These are phyloP conservation scores for Euphorbia neoarborescens DNA, from an alignment of 441 rosid genomes.

Conservation along the genomic window DNA sequence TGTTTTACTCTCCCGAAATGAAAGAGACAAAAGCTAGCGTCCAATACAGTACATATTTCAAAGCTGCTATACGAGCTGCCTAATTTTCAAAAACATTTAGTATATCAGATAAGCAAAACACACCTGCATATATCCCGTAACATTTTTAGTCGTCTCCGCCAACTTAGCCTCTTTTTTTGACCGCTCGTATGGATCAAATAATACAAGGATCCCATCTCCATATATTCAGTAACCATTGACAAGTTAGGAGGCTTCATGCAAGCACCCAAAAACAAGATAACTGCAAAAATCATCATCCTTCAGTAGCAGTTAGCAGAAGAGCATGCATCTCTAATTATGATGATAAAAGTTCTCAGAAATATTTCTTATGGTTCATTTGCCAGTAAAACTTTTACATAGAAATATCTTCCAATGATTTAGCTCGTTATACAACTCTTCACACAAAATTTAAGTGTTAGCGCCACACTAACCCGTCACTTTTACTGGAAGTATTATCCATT, in stretches of 20 bases:
- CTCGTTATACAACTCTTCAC: not conserved
- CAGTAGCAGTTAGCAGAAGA: not conserved
- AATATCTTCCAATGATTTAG: not conserved
- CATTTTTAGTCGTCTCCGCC: slow-evolving; percentile 88
- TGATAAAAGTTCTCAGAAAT: not conserved
- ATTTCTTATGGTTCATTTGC: not conserved
- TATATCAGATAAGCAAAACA: slow-evolving; percentile 15
- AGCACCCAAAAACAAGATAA: slow-evolving; percentile 93
- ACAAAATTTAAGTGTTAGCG: not conserved
- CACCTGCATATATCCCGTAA: slow-evolving; percentile 95
- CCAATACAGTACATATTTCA: not conserved
- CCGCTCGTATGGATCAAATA: slow-evolving; percentile 78
- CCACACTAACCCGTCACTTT: not conserved
- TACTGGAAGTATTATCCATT: not conserved
- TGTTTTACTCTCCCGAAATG: no score
- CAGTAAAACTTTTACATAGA: not conserved
- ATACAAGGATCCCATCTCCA: slow-evolving; percentile 95
- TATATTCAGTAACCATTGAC: slow-evolving; percentile 92
- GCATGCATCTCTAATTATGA: not conserved
- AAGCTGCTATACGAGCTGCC: not conserved
- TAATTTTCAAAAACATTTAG: not conserved
- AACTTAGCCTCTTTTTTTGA: slow-evolving; percentile 79
- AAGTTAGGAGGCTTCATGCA: slow-evolving; percentile 85
- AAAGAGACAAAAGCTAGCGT: no score
- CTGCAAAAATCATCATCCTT: slow-evolving; percentile 40